A percentile compares a stretch with the other conserved stretches of the same genome.
These are phyloP conservation scores for Salicornia ramosissima DNA, from an alignment of 148 eudicot genomes.

Conservation along the genomic window DNA sequence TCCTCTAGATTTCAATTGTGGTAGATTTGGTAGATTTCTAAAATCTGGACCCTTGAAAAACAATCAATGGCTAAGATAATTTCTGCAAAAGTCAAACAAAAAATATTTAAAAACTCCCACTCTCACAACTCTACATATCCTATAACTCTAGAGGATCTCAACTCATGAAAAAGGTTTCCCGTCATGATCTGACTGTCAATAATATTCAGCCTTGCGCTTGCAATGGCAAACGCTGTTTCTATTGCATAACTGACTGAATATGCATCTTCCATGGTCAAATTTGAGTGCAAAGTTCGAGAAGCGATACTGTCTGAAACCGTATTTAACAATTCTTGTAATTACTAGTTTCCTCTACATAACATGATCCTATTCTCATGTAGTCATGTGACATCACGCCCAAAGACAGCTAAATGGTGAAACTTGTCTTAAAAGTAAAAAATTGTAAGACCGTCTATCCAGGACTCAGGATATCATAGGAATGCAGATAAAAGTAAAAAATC, in stretches of 20 bases:
- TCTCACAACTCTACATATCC: too few relatives aligned
- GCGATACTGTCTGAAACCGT: constrained; percentile 14
- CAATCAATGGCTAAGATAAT: too few relatives aligned
- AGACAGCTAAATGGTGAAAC: background rate
- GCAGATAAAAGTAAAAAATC: background rate
- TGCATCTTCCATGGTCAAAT: constrained; percentile 6
- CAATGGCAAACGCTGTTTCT: constrained; percentile 12
- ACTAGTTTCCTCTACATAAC: background rate
- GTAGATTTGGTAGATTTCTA: too few relatives aligned
- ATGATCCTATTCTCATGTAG: background rate
- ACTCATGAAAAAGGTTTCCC: constrained; percentile 8
- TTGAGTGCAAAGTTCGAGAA: constrained; percentile 11
- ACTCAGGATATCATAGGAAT: background rate
- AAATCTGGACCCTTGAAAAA: too few relatives aligned
- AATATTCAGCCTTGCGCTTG: constrained; percentile 13
- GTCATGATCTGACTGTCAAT: constrained; percentile 4
- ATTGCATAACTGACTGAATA: constrained; percentile 4
- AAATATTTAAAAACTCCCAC: too few relatives aligned
- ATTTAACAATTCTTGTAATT: background rate
- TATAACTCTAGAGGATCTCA: too few relatives aligned
- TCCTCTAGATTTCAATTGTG: too few relatives aligned
- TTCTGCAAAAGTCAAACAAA: too few relatives aligned
- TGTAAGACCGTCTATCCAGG: background rate
- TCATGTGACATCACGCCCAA: background rate
- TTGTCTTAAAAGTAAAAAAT: background rate